A percentile compares a stretch with the other conserved stretches of the same genome.
These are phyloP conservation scores for Garcia nutans DNA, from an alignment of 345 rosid species.

Conservation along the genomic window DNA sequence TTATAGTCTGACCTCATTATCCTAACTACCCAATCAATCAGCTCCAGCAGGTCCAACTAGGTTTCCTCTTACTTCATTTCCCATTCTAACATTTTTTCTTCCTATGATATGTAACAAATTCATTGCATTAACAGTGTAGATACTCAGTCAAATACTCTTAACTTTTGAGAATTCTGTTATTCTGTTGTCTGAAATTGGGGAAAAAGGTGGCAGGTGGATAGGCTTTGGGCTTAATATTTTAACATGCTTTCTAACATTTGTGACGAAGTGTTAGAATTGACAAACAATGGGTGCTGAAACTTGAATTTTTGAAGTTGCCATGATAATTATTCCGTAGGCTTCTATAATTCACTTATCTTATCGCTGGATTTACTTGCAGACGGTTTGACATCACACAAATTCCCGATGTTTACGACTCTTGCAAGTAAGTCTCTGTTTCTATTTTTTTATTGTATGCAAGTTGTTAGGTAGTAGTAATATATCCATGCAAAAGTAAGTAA, in stretches of 20 bases:
- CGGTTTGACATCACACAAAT: conserved; percentile 96
- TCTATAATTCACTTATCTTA: conserved; percentile 18
- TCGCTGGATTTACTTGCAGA: conserved; percentile 48
- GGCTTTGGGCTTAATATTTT: background rate
- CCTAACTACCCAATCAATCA: too few relatives aligned
- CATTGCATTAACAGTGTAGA: background rate
- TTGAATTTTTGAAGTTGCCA: background rate
- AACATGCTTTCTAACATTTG: background rate
- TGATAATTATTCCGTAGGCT: background rate
- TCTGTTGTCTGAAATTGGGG: background rate
- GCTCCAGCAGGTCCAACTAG: too few relatives aligned
- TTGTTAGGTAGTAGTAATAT: conserved; percentile 4
- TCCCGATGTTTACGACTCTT: conserved; percentile 99
- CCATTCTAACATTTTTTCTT: too few relatives aligned
- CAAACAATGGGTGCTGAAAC: conserved; percentile 2
- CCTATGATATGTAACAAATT: too few relatives aligned
- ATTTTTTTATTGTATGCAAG: background rate
- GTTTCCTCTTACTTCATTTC: too few relatives aligned
- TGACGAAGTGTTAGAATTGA: background rate
- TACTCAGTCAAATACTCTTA: background rate
- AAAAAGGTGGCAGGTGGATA: background rate
- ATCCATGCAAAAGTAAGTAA: background rate
- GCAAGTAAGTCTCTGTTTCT: conserved; percentile 77
- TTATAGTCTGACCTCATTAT: too few relatives aligned
- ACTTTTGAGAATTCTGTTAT: too few relatives aligned